These are phyloP conservation scores for Striga hermonthica DNA, from an alignment of 305 asterid genomes.

Conservation along the genomic window DNA sequence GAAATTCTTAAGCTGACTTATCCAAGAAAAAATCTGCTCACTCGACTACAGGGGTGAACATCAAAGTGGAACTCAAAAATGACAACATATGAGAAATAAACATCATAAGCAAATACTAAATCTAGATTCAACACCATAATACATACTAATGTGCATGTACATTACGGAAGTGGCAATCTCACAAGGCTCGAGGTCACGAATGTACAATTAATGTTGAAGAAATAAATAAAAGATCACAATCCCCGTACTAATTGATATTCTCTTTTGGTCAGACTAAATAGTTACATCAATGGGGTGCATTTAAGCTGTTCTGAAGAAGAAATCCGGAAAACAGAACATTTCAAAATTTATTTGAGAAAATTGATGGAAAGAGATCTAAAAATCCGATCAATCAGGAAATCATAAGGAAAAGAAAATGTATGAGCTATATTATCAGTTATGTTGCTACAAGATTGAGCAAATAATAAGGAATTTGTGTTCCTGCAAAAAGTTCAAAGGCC, in stretches of 20 bases:
- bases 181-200: neutral
- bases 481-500: conserved; percentile 7
- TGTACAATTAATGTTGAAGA: conserved; percentile 14
- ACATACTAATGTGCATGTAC: neutral
- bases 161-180: neutral
- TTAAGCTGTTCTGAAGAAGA: neutral
- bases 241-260: neutral
- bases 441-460: conserved; percentile 9
- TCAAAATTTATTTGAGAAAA: conserved; percentile 4
- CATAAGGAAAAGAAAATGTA: neutral
- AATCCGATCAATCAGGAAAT: conserved; percentile 17
- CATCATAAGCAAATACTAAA: conserved; percentile 1
- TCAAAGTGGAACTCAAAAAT: conserved; percentile 5
- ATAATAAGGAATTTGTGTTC: neutral
- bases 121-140: conserved; percentile 11
- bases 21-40: conserved; percentile 24
- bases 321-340: neutral
- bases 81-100: conserved; percentile 3
- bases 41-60: neutral
- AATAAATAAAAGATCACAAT: neutral
- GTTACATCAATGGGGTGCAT: conserved; percentile 1
- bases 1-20: neutral
- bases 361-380: neutral
- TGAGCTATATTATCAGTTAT: neutral
- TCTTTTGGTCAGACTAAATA: neutral